Evolutionary conservation across 2,329 filamentous ascomycete genomes (phyloP).

Genomic region (Sporothrix luriei): DNA sequence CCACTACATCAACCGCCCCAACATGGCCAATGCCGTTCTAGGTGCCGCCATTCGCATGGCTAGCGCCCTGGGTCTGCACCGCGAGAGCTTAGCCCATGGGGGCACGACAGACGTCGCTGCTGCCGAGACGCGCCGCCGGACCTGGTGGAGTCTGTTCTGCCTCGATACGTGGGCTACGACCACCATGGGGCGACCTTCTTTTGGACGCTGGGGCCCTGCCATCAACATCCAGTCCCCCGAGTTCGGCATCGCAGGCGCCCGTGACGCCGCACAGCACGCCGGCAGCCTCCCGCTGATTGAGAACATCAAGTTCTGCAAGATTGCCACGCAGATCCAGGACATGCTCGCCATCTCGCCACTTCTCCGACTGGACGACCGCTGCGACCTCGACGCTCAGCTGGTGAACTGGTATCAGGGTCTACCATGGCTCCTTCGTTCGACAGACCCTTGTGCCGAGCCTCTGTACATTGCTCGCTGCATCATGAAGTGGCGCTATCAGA

Average conservation of each 20-base stretch:
- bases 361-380: constrained; percentile 66
- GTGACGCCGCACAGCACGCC: constrained; percentile 60
- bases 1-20: constrained; percentile 75
- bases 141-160: constrained; percentile 76
- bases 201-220: constrained; percentile 67
- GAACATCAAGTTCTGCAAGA: constrained; percentile 78
- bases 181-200: constrained; percentile 69
- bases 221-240: constrained; percentile 67
- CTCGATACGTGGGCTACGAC: constrained; percentile 74
- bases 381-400: constrained; percentile 67
- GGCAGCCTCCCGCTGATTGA: constrained; percentile 72
- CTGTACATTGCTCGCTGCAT: constrained; percentile 70
- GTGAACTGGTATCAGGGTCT: constrained; percentile 72
- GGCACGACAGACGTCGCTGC: constrained; percentile 53
- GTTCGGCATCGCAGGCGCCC: constrained; percentile 50
- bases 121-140: constrained; percentile 64
- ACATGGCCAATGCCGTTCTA: constrained; percentile 73
- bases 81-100: constrained; percentile 56
- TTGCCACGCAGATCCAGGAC: constrained; percentile 77
- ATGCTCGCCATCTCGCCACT: constrained; percentile 70
- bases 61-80: constrained; percentile 71
- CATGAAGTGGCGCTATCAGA: constrained; percentile 83
- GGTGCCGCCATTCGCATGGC: constrained; percentile 73
- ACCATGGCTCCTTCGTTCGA: constrained; percentile 65
- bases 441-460: constrained; percentile 69